These are phyloP conservation scores for Exophiala viscosa DNA, from an alignment of 2,329 filamentous ascomycete genomes.

Conservation along the genomic window DNA sequence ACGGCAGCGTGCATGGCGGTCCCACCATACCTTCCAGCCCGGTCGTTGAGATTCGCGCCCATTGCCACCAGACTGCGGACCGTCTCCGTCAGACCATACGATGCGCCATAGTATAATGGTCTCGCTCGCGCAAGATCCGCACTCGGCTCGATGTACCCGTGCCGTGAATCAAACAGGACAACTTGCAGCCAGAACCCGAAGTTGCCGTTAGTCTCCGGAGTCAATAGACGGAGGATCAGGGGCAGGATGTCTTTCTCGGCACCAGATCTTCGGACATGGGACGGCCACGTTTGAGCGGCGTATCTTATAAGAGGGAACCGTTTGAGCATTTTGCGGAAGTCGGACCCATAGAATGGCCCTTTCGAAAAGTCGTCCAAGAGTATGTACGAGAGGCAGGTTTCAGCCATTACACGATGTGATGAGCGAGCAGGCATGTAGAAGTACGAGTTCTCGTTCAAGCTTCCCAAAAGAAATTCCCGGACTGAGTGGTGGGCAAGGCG, in stretches of 20 bases:
- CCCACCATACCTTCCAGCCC: constrained; percentile 19
- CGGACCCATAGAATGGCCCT: constrained; percentile 5
- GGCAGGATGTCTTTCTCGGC: constrained; percentile 15
- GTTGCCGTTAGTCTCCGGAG: constrained; percentile 7
- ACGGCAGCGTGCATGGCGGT: constrained; percentile 20
- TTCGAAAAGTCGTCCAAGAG: constrained; percentile 14
- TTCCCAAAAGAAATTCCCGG: constrained; percentile 15
- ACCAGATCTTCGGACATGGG: constrained; percentile 14
- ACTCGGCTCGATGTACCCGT: constrained; percentile 10
- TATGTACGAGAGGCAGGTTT: constrained; percentile 16
- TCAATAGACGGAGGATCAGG: constrained; percentile 16
- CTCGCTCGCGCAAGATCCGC: constrained; percentile 4
- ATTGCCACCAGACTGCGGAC: constrained; percentile 9
- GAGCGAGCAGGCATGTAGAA: constrained; percentile 10
- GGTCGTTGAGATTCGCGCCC: constrained; percentile 12
- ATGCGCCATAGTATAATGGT: constrained; percentile 19
- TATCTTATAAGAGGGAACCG: constrained; percentile 16
- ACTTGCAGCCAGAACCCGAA: constrained; percentile 23
- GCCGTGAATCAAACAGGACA: constrained; percentile 16
- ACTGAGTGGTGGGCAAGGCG: constrained; percentile 21
- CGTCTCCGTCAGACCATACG: constrained; percentile 20
- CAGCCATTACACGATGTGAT: constrained; percentile 16
- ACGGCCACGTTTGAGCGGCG: constrained; percentile 17
- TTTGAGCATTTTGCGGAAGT: constrained; percentile 3
- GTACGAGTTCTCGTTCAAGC: constrained; percentile 2